Evolutionary conservation across 345 rosid species (phyloP).

Genomic region (Psidium guajava): DNA sequence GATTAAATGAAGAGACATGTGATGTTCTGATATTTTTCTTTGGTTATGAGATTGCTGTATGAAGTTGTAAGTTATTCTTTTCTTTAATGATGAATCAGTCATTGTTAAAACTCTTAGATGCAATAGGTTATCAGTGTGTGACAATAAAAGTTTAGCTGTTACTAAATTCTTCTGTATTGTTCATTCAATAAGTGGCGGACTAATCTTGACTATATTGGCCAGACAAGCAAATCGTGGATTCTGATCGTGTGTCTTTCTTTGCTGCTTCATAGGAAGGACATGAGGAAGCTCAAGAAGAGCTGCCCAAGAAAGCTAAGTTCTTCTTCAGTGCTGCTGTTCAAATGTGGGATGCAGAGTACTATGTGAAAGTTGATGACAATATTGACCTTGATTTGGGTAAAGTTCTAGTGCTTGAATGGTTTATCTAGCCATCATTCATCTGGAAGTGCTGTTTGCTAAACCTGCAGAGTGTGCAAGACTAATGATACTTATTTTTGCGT

Average conservation of each 20-base stretch:
- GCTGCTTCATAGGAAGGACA: conserved; percentile 64
- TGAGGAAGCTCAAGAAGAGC: conserved; percentile 91
- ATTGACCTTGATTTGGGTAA: conserved; percentile 79
- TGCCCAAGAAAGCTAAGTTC: conserved; percentile 75
- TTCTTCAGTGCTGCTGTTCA: conserved; percentile 85
- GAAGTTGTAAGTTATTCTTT: not conserved
- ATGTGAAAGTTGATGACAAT: conserved; percentile 77
- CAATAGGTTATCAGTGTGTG: not conserved
- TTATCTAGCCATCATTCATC: not conserved
- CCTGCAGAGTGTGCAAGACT: not conserved
- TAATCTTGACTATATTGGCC: not conserved
- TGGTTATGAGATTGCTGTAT: not conserved
- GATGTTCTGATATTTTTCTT: not conserved
- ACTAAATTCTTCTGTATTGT: not conserved
- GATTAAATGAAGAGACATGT: not conserved
- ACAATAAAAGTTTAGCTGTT: not conserved
- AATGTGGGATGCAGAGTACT: conserved; percentile 93
- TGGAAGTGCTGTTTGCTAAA: not conserved
- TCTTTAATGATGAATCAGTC: not conserved
- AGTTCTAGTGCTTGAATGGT: not conserved
- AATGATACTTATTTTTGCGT: conserved; percentile 4
- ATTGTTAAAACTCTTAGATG: not conserved
- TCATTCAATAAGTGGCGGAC: not conserved
- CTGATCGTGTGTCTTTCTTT: not conserved
- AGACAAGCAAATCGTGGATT: not conserved